These are phyloP conservation scores for Eutypa lata DNA, from an alignment of 2,329 filamentous ascomycete genomes.

Conservation along the genomic window DNA sequence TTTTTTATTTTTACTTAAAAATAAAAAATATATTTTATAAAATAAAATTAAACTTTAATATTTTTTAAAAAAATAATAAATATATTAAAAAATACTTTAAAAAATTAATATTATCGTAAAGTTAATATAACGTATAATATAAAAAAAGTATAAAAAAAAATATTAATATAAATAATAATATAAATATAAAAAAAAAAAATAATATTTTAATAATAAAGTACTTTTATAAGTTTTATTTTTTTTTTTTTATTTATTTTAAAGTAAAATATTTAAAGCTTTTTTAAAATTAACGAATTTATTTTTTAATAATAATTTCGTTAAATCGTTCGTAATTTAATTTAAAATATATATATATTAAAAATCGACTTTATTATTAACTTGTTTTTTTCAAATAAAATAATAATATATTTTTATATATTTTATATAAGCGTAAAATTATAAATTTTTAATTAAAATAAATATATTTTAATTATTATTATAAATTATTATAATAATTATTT, in stretches of 20 bases:
- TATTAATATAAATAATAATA: background rate
- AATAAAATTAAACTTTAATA: background rate
- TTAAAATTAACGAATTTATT: background rate
- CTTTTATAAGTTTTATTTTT: background rate
- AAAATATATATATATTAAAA: background rate
- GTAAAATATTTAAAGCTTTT: background rate
- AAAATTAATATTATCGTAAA: background rate
- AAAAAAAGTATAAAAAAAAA: background rate
- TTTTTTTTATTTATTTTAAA: no score
- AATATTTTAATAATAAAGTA: background rate
- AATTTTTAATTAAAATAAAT: background rate
- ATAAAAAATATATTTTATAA: no score
- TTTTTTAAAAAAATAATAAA: background rate
- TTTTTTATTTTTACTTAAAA: background rate
- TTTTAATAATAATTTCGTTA: background rate
- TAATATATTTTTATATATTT: background rate
- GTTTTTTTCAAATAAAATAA: background rate
- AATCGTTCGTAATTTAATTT: background rate
- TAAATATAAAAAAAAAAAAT: background rate
- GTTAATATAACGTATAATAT: background rate
- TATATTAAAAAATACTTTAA: background rate
- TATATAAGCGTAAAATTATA: background rate
- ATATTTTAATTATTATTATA: background rate
- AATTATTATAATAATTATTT: background rate
- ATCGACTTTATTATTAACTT: background rate